Conservation (phyloP, 2,329 filamentous ascomycete species). For the Phialophora verrucosa region DNA sequence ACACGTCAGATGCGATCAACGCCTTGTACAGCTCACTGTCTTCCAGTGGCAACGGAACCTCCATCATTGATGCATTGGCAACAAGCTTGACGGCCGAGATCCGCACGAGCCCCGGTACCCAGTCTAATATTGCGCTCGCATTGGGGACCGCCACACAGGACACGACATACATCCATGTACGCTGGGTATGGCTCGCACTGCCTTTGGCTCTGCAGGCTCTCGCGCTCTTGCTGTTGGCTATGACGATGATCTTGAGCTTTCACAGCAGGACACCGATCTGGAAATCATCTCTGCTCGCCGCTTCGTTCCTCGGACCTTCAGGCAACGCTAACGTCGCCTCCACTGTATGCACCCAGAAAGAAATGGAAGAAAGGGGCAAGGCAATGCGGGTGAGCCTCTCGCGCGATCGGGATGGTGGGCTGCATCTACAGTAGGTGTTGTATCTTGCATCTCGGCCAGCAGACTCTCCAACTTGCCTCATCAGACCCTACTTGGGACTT, state of each 20-base stretch:
- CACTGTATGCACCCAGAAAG: not conserved
- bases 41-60: not conserved
- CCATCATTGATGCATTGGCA: not conserved
- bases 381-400: not conserved
- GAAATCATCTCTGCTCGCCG: constrained; percentile 2
- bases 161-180: not conserved
- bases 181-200: constrained; percentile 1
- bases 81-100: not conserved
- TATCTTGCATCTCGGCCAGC: not conserved
- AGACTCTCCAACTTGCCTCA: too few species aligned
- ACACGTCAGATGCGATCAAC: not conserved
- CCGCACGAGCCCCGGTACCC: not conserved
- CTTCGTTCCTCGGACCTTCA: not conserved
- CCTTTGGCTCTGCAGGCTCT: not conserved
- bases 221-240: not conserved
- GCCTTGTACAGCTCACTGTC: not conserved
- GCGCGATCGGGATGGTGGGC: not conserved
- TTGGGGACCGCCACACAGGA: not conserved
- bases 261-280: not conserved
- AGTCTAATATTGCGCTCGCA: not conserved
- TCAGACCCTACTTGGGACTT: too few species aligned
- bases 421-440: not conserved
- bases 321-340: not conserved
- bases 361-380: not conserved
- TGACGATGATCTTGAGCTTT: not conserved